Evolutionary conservation across 768 basidiomycete species (phyloP).

Genomic region (Boletus rex-veris): DNA sequence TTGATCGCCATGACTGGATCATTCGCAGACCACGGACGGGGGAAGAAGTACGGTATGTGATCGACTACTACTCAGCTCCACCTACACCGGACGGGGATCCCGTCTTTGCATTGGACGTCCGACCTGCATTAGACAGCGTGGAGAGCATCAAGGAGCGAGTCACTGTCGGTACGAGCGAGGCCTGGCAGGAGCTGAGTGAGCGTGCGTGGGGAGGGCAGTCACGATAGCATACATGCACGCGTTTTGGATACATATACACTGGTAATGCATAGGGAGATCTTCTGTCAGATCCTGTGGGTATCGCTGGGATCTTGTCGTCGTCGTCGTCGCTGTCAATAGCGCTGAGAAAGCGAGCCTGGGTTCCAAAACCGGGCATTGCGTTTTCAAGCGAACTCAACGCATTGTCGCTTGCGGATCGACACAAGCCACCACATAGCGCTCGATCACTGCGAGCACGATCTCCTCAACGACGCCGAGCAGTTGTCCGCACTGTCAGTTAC

Average conservation of each 20-base stretch:
- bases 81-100: conserved; percentile 88
- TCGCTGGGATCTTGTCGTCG: too few relatives aligned
- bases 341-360: conserved; percentile 5
- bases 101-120: conserved; percentile 92
- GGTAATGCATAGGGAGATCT: conserved; percentile 1
- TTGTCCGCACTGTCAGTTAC: conserved; percentile 1
- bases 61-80: conserved; percentile 97
- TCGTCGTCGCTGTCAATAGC: neutral
- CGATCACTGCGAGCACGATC: too few relatives aligned
- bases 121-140: conserved; percentile 88
- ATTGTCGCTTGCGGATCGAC: conserved; percentile 2
- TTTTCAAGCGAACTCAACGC: conserved; percentile 5
- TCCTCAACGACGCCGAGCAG: neutral
- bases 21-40: conserved; percentile 76
- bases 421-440: neutral
- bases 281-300: too few relatives aligned
- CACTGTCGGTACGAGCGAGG: conserved; percentile 61
- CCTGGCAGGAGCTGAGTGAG: conserved; percentile 47
- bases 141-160: conserved; percentile 74
- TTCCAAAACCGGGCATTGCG: conserved; percentile 24
- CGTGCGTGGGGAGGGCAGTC: conserved; percentile 26
- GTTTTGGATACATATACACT: conserved; percentile 1
- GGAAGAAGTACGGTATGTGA: conserved; percentile 90
- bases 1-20: conserved; percentile 98
- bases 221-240: conserved; percentile 1